These are phyloP conservation scores for Colletotrichum sp. DNA, from an alignment of 2,329 filamentous ascomycete genomes.

Conservation along the genomic window DNA sequence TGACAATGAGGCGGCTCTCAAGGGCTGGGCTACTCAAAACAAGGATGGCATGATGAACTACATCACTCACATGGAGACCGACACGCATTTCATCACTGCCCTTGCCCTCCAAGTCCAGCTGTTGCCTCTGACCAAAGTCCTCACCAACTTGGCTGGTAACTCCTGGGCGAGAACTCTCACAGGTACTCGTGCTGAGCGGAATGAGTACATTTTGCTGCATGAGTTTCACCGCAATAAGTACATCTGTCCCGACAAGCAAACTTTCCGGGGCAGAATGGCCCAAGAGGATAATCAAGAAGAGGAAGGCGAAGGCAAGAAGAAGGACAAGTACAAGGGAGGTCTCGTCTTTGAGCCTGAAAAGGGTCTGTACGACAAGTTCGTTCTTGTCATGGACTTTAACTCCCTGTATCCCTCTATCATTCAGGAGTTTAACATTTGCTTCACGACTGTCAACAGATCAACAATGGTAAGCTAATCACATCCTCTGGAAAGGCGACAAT, in stretches of 20 bases:
- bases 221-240: constrained; percentile 98
- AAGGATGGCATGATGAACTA: constrained; percentile 92
- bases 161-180: constrained; percentile 97
- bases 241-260: constrained; percentile 95
- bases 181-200: constrained; percentile 94
- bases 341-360: constrained; percentile 98
- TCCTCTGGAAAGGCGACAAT: neutral
- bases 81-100: constrained; percentile 95
- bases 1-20: constrained; percentile 86
- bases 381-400: constrained; percentile 99
- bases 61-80: constrained; percentile 89
- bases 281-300: constrained; percentile 77
- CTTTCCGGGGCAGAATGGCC: constrained; percentile 73
- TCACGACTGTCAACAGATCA: constrained; percentile 90
- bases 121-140: constrained; percentile 89
- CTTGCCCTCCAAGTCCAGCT: constrained; percentile 89
- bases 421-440: constrained; percentile 99
- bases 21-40: constrained; percentile 79
- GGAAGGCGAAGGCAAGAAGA: constrained; percentile 86
- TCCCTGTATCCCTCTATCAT: constrained; percentile 98
- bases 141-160: constrained; percentile 96
- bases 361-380: constrained; percentile 96
- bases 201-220: constrained; percentile 98
- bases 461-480: constrained; percentile 61
- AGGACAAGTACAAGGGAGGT: constrained; percentile 99